These are phyloP conservation scores for Urochloa ruziziensis DNA, from an alignment of 176 grass and related monocot genomes.

Conservation along the genomic window DNA sequence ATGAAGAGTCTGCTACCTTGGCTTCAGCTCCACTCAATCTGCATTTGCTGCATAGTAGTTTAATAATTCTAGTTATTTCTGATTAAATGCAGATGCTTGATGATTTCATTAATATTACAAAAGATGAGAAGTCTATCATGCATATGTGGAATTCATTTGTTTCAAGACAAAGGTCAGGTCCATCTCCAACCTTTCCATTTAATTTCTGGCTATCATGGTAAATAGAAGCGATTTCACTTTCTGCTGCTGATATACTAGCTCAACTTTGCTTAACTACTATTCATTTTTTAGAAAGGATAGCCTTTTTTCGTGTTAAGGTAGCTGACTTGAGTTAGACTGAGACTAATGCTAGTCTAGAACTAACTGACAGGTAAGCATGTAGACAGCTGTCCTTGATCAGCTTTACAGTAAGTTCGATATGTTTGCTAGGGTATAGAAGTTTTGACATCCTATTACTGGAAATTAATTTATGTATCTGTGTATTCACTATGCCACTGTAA, in stretches of 20 bases:
- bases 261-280: background rate
- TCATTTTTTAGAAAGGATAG: too few species aligned
- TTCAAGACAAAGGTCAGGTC: slow-evolving; percentile 69
- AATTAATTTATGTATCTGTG: background rate
- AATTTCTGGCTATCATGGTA: background rate
- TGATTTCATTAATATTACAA: slow-evolving; percentile 71
- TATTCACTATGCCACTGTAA: background rate
- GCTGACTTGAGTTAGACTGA: background rate
- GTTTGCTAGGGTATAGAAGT: background rate
- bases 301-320: background rate
- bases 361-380: background rate
- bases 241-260: background rate
- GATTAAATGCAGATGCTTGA: slow-evolving; percentile 71
- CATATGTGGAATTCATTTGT: slow-evolving; percentile 97
- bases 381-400: background rate
- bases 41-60: background rate
- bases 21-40: background rate
- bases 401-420: background rate
- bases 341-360: background rate
- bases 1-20: background rate
- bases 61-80: background rate
- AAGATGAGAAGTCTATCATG: slow-evolving; percentile 91
- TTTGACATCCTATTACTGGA: background rate
- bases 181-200: background rate
- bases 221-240: slow-evolving; percentile 13